Base-by-base conservation (phyloP, 2,329 filamentous ascomycete species). In the Sporothrix brunneoviolacea region DNA sequence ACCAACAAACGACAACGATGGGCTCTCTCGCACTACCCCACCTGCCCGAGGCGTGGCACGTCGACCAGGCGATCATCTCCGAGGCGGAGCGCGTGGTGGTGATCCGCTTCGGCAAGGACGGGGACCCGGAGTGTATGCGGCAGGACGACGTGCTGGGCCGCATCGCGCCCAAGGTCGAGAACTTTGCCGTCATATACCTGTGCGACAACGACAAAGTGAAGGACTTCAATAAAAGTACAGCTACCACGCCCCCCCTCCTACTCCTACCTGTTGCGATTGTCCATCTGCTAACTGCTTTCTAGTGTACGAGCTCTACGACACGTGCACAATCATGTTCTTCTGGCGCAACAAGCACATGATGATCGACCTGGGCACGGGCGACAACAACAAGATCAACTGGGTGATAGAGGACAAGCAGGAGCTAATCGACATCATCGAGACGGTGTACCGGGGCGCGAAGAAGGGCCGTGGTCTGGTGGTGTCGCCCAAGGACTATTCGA, bases 331-430 rank as follows among this genome's bases (percentile, higher is more conserved):
- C 68, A 96, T 62, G 57, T 60, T 76, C 75, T 95, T 95, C 77
- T 95, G 91, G 75, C 82, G 91, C 55, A 98, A 98, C 68, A 98
- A 98, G 68, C 90, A 96, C 70, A 97, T 97, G 82, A 95, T 94
- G 87, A 89, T 87, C 67, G 91, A 97, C 79, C 90, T 96, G 60
- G 91, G 91, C 41, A 98, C 93, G 2, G 93, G 93, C 58, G 95
- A 98, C 72, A 98, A 98, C 70, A 98, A 98, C 68, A 59, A 59
- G 46, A 55, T 59, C 45, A 58, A 59, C 13, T 59, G 55, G 53
- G 55, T 58, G 8, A 74, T 95, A 48, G 91, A 97, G 70, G 91
- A 98, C 65, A 97, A 98, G 72, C 91, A 97, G 68, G 93, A 98
- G 72, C 75, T 98, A 62, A 95, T 98, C 62, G 93, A 98, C 70